A percentile compares a stretch with the other conserved stretches of the same genome.
These are phyloP conservation scores for Leccinum sublutescens DNA, from an alignment of 768 basidiomycete species.

Conservation along the genomic window DNA sequence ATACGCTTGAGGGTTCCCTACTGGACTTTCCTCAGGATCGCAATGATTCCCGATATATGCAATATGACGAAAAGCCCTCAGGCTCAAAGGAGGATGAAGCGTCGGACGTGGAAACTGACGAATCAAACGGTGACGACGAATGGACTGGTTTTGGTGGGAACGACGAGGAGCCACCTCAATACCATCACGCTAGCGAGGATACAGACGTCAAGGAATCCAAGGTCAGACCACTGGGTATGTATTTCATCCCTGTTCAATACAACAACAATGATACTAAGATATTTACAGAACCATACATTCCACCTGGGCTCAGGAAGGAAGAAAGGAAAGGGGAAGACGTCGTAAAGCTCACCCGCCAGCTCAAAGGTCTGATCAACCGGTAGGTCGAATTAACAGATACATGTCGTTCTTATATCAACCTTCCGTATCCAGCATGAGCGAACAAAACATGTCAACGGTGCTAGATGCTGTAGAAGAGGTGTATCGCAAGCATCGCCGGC, in stretches of 20 bases:
- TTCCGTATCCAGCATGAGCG: constrained; percentile 64
- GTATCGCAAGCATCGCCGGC: constrained; percentile 73
- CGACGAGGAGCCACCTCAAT: constrained; percentile 1
- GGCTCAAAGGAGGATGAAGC: constrained; percentile 9
- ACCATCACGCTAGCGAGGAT: neutral
- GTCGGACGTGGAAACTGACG: constrained; percentile 23
- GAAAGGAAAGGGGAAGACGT: constrained; percentile 35
- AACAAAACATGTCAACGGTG: constrained; percentile 81
- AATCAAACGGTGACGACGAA: constrained; percentile 28
- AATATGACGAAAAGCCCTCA: neutral
- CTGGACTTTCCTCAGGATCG: neutral
- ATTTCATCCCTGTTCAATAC: neutral
- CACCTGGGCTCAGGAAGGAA: constrained; percentile 70
- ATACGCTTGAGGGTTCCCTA: constrained; percentile 22
- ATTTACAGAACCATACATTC: constrained; percentile 61
- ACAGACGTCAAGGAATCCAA: neutral
- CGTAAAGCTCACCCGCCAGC: constrained; percentile 64
- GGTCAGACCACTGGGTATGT: constrained; percentile 12
- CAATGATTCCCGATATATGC: neutral
- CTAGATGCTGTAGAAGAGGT: constrained; percentile 70
- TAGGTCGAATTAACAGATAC: constrained; percentile 28
- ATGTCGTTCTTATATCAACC: neutral
- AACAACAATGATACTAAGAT: neutral
- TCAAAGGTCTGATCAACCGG: constrained; percentile 91
- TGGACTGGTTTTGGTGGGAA: constrained; percentile 37